phyloP scores from a whole-genome alignment of 2,329 filamentous ascomycete species.

The Diaporthe aspalathi region DNA sequence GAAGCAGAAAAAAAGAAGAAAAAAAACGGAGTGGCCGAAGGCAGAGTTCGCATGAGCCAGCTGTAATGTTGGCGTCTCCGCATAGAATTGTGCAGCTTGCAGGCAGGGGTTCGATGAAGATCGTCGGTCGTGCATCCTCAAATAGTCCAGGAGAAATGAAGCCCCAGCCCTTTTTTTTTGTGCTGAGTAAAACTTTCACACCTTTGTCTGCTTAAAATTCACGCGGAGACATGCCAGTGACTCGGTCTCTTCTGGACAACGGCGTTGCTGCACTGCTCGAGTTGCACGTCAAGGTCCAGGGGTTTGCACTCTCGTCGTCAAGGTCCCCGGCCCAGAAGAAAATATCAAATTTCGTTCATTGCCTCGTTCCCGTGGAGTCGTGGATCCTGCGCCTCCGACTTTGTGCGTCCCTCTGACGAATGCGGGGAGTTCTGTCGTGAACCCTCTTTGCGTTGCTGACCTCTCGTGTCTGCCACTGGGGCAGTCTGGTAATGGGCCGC shows the following conservation, averaged over 20 bases:
- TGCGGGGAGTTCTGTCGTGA: conserved; percentile 49
- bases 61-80: conserved; percentile 28
- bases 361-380: conserved; percentile 48
- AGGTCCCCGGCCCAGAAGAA: conserved; percentile 38
- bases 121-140: conserved; percentile 27
- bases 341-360: conserved; percentile 46
- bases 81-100: conserved; percentile 25
- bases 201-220: conserved; percentile 2
- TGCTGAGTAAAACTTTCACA: not conserved
- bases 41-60: conserved; percentile 9
- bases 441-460: conserved; percentile 44
- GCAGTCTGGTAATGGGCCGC: conserved; percentile 41
- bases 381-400: conserved; percentile 48
- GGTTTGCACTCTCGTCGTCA: not conserved
- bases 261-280: conserved; percentile 3
- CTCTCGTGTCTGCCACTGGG: conserved; percentile 45
- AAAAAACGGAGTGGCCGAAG: not conserved
- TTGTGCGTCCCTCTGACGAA: conserved; percentile 50
- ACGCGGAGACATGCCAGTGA: conserved; percentile 7
- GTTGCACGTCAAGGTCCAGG: conserved; percentile 12
- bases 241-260: not conserved
- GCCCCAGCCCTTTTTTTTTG: conserved; percentile 3
- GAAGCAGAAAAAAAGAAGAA: not conserved
- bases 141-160: conserved; percentile 31
- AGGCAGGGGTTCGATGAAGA: conserved; percentile 30